Evolutionary conservation across 768 basidiomycete species (phyloP), one percentile per base, ranked within the genome.

Genomic region (Fistulinella prunicolor): DNA sequence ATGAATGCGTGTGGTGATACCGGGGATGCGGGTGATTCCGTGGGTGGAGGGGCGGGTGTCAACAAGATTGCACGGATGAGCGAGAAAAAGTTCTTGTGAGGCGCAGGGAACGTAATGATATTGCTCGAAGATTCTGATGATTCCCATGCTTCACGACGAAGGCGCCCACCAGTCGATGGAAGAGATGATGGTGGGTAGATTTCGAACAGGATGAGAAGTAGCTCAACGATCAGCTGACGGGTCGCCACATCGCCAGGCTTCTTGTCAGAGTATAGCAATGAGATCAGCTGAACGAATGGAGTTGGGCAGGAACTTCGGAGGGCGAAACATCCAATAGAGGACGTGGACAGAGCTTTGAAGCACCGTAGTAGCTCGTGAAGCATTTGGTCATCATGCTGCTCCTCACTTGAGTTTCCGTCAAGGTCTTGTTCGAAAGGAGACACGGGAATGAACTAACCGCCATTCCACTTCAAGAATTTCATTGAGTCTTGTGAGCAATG

Each of bases 301-400:
- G 86, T 83, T 1, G 94, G 94, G 49, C 87, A 87, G 24, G 85
- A 86, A 58, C 82, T 85, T n/a, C 93, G 85, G 10, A 99, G 79
- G 5, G 96, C 93, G 44, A 84, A 82, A 61, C 89, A 94, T 13
- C 95, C 95, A 29, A 89, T 85, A 39, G 86, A 77, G 8, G 90
- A 93, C 0, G 94, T 95, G 0, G 90, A 85, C 3, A 99, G 76
- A 0, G 89, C 96, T 68, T 96, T 96, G 68, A 98, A 82, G 71
- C 94, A 97, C 3, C 93, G 84, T 34, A 98, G 73, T 2, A 98
- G 72, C 65, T 97, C 94, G 55, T 95, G 86, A 14, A 99, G 74
- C 36, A 96, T 76, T 64, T 96, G 86, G 62, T 98, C 96, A 61
- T 96, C 96, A 55, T 96, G 95, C 61, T 98, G 95, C 63, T 99